These are phyloP conservation scores for Trichophyton verrucosum DNA, from an alignment of 2,329 filamentous ascomycete genomes.

Conservation along the genomic window DNA sequence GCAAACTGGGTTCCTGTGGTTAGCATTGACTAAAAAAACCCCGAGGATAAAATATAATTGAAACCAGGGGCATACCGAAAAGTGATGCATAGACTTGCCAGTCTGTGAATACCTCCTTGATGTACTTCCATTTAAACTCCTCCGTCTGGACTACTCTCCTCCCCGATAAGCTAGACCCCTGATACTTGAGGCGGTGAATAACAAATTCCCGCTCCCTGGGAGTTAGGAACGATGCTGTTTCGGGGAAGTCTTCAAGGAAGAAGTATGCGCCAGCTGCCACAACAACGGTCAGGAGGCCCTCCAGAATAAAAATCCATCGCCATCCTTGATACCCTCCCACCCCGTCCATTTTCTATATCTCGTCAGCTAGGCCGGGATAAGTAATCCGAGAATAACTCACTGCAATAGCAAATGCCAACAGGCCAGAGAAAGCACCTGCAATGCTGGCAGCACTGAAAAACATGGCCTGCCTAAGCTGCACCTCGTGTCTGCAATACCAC, in stretches of 20 bases:
- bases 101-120: conserved; percentile 29
- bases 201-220: conserved; percentile 30
- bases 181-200: conserved; percentile 26
- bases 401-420: conserved; percentile 41
- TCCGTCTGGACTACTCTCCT: conserved; percentile 20
- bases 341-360: conserved; percentile 36
- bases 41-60: not conserved
- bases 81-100: conserved; percentile 32
- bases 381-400: conserved; percentile 18
- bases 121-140: conserved; percentile 29
- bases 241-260: conserved; percentile 36
- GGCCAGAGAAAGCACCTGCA: conserved; percentile 41
- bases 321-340: conserved; percentile 36
- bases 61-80: conserved; percentile 23
- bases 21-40: not conserved
- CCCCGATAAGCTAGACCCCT: conserved; percentile 19
- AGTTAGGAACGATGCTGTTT: conserved; percentile 33
- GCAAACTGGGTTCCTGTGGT: conserved; percentile 22
- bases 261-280: conserved; percentile 34
- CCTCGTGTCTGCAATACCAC: conserved; percentile 35
- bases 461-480: conserved; percentile 34
- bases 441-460: conserved; percentile 38
- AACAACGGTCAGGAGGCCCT: conserved; percentile 36
- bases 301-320: conserved; percentile 41
- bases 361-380: not conserved